A percentile compares a stretch with the other conserved stretches of the same genome.
Conservation (phyloP, 345 rosid species). For the Syzygium aqueum region DNA sequence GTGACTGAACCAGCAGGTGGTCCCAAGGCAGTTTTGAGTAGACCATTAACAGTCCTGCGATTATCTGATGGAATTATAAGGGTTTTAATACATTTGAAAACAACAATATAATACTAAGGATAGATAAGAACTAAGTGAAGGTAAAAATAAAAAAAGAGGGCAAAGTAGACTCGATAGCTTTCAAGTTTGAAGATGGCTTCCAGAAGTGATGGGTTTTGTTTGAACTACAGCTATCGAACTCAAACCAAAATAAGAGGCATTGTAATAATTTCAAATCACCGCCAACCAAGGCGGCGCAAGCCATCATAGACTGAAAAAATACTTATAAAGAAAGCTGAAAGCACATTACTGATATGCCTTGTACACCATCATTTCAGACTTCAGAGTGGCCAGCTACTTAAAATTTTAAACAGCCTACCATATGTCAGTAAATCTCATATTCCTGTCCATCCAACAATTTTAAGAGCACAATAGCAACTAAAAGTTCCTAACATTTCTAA, state of each 20-base stretch:
- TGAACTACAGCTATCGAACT: background rate
- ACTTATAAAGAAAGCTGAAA: background rate
- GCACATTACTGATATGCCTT: background rate
- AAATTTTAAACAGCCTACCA: background rate
- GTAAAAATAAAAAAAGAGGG: background rate
- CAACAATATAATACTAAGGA: background rate
- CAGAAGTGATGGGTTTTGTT: background rate
- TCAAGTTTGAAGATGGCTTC: background rate
- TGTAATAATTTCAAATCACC: background rate
- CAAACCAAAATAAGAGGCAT: background rate
- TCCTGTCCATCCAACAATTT: background rate
- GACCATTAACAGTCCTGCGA: slow-evolving; percentile 98
- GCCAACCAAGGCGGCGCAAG: background rate
- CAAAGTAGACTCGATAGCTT: background rate
- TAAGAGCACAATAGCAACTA: background rate
- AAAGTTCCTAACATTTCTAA: background rate
- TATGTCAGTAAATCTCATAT: background rate
- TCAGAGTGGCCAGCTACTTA: background rate
- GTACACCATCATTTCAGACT: background rate
- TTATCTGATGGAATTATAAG: slow-evolving; percentile 90
- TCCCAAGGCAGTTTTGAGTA: slow-evolving; percentile 89
- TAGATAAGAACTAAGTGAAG: background rate
- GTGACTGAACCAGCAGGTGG: slow-evolving; percentile 90
- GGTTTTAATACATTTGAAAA: slow-evolving; percentile 55
- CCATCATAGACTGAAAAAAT: background rate